phyloP scores from a whole-genome alignment of 1,284 basidiomycete genomes.

The Schizopora paradoxa region DNA sequence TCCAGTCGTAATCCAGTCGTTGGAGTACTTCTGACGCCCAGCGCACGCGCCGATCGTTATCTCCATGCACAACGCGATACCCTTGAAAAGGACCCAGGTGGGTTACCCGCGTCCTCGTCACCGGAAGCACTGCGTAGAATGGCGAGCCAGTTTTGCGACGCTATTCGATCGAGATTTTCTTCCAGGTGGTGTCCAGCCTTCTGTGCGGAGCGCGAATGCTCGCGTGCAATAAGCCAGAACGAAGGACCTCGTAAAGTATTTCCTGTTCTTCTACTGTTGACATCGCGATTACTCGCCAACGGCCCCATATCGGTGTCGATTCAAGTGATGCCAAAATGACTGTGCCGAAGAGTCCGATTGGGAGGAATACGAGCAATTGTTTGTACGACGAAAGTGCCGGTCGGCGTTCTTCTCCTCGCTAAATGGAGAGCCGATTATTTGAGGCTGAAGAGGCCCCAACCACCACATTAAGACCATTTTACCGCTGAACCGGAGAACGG shows the following conservation, averaged over 20 bases:
- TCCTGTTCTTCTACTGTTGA: constrained; percentile 11
- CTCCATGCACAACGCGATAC: too few species aligned
- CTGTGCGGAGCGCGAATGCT: too few species aligned
- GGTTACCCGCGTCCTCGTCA: too few species aligned
- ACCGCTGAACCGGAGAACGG: constrained; percentile 6
- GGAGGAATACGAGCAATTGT: constrained; percentile 1
- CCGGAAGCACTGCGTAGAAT: too few species aligned
- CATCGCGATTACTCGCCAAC: constrained; percentile 14
- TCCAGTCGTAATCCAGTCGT: constrained; percentile 9
- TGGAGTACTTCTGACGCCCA: constrained; percentile 10
- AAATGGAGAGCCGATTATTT: constrained; percentile 1
- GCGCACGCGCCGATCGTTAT: constrained; percentile 14
- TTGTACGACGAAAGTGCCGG: constrained; percentile 13
- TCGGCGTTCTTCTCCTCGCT: too few species aligned
- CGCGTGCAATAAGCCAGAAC: not conserved
- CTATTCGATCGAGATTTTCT: constrained; percentile 1
- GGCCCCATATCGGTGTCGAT: constrained; percentile 13
- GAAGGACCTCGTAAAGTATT: constrained; percentile 14
- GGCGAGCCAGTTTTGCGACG: constrained; percentile 12
- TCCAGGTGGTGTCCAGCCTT: too few species aligned
- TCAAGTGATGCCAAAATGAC: constrained; percentile 12
- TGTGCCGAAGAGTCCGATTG: constrained; percentile 1
- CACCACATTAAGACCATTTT: constrained; percentile 5
- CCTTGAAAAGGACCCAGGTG: too few species aligned
- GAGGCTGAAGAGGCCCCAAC: constrained; percentile 6